phyloP scores from a whole-genome alignment of 495 filamentous ascomycete genomes.

The Daldinia decipiens region DNA sequence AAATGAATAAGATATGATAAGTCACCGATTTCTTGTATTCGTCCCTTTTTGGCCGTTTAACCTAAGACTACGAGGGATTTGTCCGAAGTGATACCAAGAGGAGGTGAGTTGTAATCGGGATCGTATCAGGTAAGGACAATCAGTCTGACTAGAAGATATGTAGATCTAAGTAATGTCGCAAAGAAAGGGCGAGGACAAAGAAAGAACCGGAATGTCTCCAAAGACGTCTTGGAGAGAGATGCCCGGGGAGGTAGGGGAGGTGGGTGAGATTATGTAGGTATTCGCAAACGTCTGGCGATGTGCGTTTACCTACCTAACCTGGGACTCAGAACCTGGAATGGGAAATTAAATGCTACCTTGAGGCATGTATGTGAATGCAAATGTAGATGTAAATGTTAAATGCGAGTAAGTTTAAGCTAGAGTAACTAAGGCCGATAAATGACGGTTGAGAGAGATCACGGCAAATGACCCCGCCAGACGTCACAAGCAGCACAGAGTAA shows the following conservation, averaged over 20 bases:
- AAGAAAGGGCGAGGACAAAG: constrained; percentile 5
- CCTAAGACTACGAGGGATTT: background rate
- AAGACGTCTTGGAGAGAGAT: constrained; percentile 12
- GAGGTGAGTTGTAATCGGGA: constrained; percentile 16
- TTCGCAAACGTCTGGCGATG: constrained; percentile 15
- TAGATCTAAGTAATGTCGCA: background rate
- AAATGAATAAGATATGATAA: constrained; percentile 4
- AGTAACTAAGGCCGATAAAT: constrained; percentile 15
- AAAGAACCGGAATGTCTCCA: constrained; percentile 26
- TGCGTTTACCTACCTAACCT: constrained; percentile 3
- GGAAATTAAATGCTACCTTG: no score
- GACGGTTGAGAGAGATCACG: constrained; percentile 39
- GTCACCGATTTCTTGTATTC: background rate
- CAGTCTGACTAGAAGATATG: constrained; percentile 2
- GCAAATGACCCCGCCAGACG: constrained; percentile 42
- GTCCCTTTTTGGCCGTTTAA: background rate
- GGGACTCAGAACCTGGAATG: no score
- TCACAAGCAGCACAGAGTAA: constrained; percentile 36
- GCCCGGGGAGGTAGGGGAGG: background rate
- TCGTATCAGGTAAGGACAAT: constrained; percentile 12
- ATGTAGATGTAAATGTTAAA: background rate
- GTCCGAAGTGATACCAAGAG: background rate
- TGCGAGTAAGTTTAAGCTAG: constrained; percentile 30
- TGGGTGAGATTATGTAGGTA: constrained; percentile 7
- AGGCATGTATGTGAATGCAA: no score